These are phyloP conservation scores for Beta macrorhiza DNA, from an alignment of 179 eudicot species.

Conservation along the genomic window DNA sequence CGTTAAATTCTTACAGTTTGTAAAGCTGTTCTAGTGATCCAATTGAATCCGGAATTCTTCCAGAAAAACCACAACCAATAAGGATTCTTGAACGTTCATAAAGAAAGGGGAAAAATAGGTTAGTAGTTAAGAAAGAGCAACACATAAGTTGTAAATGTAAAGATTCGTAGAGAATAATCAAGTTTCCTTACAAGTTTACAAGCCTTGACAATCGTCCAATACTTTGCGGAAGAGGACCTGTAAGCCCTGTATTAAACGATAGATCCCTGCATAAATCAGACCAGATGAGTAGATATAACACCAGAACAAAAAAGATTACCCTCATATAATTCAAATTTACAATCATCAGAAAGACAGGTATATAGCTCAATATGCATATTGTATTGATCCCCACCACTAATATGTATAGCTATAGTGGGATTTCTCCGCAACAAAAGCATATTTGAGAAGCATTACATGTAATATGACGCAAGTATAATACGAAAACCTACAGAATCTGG, in stretches of 20 bases:
- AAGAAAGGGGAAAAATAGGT: not conserved
- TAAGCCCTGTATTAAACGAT: constrained; percentile 60
- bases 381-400: not conserved
- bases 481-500: constrained; percentile 36
- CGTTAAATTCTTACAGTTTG: constrained; percentile 46
- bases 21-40: constrained; percentile 52
- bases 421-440: not conserved
- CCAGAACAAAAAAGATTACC: not conserved
- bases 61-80: constrained; percentile 58
- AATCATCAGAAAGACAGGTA: not conserved
- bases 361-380: not conserved
- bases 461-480: not conserved
- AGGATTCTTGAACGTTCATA: constrained; percentile 40
- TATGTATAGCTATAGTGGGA: not conserved
- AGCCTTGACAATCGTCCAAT: constrained; percentile 57
- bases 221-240: constrained; percentile 59
- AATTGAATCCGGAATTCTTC: constrained; percentile 55
- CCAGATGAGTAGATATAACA: not conserved
- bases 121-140: constrained; percentile 11
- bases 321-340: not conserved
- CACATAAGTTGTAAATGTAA: constrained; percentile 1
- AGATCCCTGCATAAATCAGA: constrained; percentile 52
- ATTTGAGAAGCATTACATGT: not conserved
- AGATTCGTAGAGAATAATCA: constrained; percentile 1
- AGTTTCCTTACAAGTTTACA: constrained; percentile 53